These are phyloP conservation scores for Hippophae tibetana DNA, from an alignment of 306 rosid genomes.

Conservation along the genomic window DNA sequence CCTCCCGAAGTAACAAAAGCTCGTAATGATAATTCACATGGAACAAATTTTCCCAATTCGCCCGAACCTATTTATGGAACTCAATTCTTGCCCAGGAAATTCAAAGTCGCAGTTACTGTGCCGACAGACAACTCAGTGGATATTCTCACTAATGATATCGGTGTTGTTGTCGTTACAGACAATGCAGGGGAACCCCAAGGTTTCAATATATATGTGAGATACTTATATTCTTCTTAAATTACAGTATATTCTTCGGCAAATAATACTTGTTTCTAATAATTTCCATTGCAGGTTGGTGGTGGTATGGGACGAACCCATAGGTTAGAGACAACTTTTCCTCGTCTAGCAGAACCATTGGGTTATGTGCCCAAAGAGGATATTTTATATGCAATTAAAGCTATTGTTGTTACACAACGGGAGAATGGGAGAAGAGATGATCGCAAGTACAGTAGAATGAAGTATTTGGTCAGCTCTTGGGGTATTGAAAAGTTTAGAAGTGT, in stretches of 20 bases:
- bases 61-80: conserved; percentile 96
- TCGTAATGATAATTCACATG: conserved; percentile 86
- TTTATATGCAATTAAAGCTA: conserved; percentile 85
- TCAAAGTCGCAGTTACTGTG: conserved; percentile 94
- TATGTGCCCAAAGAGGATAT: conserved; percentile 94
- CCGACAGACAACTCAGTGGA: conserved; percentile 96
- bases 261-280: conserved; percentile 14
- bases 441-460: conserved; percentile 89
- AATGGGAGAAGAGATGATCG: conserved; percentile 98
- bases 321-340: conserved; percentile 76
- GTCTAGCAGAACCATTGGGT: conserved; percentile 80
- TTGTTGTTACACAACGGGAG: conserved; percentile 90
- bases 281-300: conserved; percentile 81
- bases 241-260: not conserved
- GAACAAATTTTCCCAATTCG: conserved; percentile 80
- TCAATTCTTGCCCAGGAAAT: conserved; percentile 93
- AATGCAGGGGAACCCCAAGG: conserved; percentile 84
- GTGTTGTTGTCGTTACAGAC: conserved; percentile 70
- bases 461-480: conserved; percentile 91
- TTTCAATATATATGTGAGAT: conserved; percentile 83
- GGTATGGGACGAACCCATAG: conserved; percentile 99
- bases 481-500: conserved; percentile 79
- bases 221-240: not conserved
- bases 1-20: conserved; percentile 74
- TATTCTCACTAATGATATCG: conserved; percentile 84